Base-by-base conservation (phyloP, 768 basidiomycete species). In the Boletus fagicola region DNA sequence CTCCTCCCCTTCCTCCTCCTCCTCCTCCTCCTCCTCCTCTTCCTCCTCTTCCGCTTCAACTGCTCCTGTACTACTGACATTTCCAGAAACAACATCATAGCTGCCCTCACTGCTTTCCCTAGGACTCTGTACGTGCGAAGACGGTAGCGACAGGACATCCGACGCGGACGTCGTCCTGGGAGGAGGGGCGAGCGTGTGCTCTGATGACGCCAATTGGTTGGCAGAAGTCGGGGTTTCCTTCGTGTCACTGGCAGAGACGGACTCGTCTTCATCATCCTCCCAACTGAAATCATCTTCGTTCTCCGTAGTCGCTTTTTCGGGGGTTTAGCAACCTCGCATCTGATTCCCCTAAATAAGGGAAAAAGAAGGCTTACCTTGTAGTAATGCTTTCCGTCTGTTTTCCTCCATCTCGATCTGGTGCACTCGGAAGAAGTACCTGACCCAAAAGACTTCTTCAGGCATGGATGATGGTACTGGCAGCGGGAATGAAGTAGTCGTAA, bases 251-350 rank as follows among this genome's bases (percentile, higher is more conserved):
- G 62, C 49, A 15, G 70, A 52, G 13, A 49, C 56, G n/a, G 67
- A 62, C 44, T 89, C 88, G n/a, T 92, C 91, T n/a, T 94, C 92
- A 50, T 87, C 85, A 53, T 92, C 92, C 68, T 94, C 93, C 93
- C 93, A 96, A 65, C 84, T 89, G 72, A 96, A 94, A 57, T 92
- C 88, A 35, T 95, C 94, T 45, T 96, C 94, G 28, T 80, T 83
- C 56, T 88, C 84, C 9, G 77, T 71, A 4, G 85, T 77, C n/a
- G 80, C 84, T 86, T 60, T 56, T 49, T 57, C 49, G 44, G 43
- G 45, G 12, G 13, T 49, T 67, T 36, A 62, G 49, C 26, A 33
- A 46, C 52, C 26, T 16, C 28, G 44, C 31, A 42, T 51, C 35
- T 22, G 28, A 35, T 36, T 43, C 1, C 35, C 22, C n/a, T n/a